These are phyloP conservation scores for Sporisorium sorghi DNA, from an alignment of 1,284 basidiomycete genomes.

Conservation along the genomic window DNA sequence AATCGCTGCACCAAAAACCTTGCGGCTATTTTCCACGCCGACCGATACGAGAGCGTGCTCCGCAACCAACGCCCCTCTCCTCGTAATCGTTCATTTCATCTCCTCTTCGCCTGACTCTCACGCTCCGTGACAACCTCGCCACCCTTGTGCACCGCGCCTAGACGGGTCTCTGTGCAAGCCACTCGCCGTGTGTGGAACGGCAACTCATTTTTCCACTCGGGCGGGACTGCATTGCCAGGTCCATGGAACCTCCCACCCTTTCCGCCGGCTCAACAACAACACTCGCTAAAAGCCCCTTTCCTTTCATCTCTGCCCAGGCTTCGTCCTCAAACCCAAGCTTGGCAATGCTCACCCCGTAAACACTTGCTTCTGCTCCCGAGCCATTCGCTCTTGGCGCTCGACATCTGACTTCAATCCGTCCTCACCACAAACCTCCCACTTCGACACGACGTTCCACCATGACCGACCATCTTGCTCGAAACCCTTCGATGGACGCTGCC, in stretches of 20 bases:
- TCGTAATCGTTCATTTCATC: background rate
- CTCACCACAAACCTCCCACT: too few species aligned
- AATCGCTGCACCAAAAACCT: too few species aligned
- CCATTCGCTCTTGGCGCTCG: conserved; percentile 7
- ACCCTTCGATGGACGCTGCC: conserved; percentile 10
- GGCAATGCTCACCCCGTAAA: conserved; percentile 20
- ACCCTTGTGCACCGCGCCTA: background rate
- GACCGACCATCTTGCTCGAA: conserved; percentile 13
- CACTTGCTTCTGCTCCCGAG: conserved; percentile 9
- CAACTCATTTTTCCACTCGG: background rate
- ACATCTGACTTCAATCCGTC: too few species aligned
- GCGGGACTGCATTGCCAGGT: background rate
- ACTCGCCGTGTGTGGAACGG: background rate
- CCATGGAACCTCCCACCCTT: conserved; percentile 7
- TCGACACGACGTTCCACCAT: conserved; percentile 12
- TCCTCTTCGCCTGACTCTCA: background rate
- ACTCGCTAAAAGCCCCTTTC: background rate
- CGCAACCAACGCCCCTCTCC: background rate
- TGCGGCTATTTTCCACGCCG: too few species aligned
- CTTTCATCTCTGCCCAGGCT: background rate
- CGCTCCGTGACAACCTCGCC: conserved; percentile 5
- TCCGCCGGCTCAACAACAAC: too few species aligned
- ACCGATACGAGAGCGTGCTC: conserved; percentile 4
- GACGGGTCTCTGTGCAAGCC: background rate
- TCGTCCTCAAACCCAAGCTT: background rate